Conservation (phyloP, 352 stramenopile genomes). For the Pythium brassicae region DNA sequence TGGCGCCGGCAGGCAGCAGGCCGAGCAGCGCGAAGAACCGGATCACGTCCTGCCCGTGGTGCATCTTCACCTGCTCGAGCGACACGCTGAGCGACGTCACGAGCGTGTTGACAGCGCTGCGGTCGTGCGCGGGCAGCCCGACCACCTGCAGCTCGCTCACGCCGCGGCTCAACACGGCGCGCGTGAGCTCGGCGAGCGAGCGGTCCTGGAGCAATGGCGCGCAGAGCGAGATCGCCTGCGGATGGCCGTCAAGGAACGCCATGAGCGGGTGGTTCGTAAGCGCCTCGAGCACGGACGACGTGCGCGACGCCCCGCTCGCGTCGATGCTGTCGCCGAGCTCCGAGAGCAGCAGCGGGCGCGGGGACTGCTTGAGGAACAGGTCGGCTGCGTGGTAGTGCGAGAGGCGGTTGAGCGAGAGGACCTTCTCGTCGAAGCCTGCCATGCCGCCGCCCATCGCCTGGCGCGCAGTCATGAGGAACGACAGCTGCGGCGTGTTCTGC, state of each 20-base stretch:
- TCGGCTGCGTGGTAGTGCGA: constrained; percentile 68
- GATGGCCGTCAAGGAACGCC: constrained; percentile 76
- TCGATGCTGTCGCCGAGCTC: constrained; percentile 64
- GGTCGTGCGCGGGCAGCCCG: constrained; percentile 54
- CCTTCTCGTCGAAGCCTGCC: constrained; percentile 73
- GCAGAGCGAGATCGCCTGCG: constrained; percentile 77
- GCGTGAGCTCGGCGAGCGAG: constrained; percentile 70
- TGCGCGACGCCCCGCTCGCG: constrained; percentile 18
- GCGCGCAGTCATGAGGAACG: constrained; percentile 68
- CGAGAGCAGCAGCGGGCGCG: constrained; percentile 54
- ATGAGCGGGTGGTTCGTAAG: constrained; percentile 69
- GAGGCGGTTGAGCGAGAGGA: constrained; percentile 71
- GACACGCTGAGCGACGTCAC: constrained; percentile 73
- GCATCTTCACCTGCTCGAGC: constrained; percentile 64
- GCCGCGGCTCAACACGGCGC: constrained; percentile 58
- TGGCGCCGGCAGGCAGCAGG: constrained; percentile 61
- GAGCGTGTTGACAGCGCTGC: constrained; percentile 70
- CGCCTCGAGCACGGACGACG: constrained; percentile 47
- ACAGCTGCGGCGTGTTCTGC: constrained; percentile 50
- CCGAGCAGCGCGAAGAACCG: constrained; percentile 74
- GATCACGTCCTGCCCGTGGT: constrained; percentile 63
- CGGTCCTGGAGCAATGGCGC: constrained; percentile 69
- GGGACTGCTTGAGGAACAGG: constrained; percentile 76
- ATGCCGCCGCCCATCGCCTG: constrained; percentile 71
- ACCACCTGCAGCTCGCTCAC: constrained; percentile 70